Conservation (phyloP, 2,329 filamentous ascomycete species). For the Sporothrix sp. region DNA sequence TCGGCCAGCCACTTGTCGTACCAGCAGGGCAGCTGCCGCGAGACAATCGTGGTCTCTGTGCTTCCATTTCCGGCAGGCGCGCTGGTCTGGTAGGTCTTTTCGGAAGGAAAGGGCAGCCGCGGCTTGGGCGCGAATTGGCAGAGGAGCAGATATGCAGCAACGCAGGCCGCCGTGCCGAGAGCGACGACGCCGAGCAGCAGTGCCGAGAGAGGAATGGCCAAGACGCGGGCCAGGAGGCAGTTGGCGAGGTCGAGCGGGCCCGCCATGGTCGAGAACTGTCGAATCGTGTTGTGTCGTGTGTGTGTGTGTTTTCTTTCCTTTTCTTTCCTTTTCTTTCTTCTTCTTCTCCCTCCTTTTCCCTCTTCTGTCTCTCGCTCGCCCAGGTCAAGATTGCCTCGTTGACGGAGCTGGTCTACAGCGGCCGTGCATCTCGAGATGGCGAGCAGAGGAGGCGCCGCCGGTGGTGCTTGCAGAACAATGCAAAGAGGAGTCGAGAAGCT, state of each 20-base stretch:
- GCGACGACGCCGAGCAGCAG: conserved; percentile 13
- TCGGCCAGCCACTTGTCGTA: conserved; percentile 63
- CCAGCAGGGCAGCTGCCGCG: conserved; percentile 70
- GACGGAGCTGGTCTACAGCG: conserved; percentile 5
- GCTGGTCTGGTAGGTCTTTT: conserved; percentile 78
- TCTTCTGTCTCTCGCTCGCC: not conserved
- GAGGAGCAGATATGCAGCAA: conserved; percentile 52
- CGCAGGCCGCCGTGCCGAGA: conserved; percentile 7
- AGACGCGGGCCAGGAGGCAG: conserved; percentile 4
- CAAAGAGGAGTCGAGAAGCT: not conserved
- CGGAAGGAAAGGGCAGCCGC: conserved; percentile 60
- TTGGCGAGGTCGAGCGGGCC: conserved; percentile 7
- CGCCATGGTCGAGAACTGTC: conserved; percentile 9
- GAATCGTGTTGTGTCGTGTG: not conserved
- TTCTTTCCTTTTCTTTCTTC: not conserved
- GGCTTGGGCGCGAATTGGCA: conserved; percentile 72
- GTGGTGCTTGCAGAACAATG: too few relatives aligned
- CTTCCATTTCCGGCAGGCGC: conserved; percentile 43
- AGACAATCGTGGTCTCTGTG: conserved; percentile 20
- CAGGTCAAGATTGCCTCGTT: not conserved
- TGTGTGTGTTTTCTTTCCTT: not conserved
- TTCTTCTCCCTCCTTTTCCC: not conserved
- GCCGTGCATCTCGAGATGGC: conserved; percentile 6
- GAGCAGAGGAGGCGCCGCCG: too few relatives aligned
- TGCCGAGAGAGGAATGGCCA: conserved; percentile 10